A percentile compares a stretch with the other conserved stretches of the same genome.
Evolutionary conservation across 495 filamentous ascomycete species (phyloP).

Genomic region (Aspergillus indologenus): DNA sequence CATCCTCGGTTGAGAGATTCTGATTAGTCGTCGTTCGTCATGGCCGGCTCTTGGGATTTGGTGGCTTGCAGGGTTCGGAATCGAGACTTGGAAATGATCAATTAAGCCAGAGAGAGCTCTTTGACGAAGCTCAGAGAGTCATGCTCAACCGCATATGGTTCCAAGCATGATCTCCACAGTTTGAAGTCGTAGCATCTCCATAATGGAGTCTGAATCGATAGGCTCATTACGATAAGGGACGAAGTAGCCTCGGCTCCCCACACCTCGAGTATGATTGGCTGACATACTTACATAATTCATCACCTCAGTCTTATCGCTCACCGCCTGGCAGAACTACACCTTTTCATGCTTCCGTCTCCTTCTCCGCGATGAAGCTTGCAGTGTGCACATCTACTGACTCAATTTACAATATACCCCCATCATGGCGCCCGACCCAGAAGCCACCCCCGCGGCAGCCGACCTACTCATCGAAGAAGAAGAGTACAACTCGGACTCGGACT

Average conservation of each 20-base stretch:
- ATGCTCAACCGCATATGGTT: too few relatives aligned
- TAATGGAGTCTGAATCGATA: too few relatives aligned
- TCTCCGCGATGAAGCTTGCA: neutral
- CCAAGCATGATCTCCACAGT: too few relatives aligned
- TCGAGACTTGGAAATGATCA: too few relatives aligned
- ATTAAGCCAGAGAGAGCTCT: too few relatives aligned
- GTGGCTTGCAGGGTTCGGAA: neutral
- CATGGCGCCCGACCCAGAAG: constrained; percentile 30
- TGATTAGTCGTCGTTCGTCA: neutral
- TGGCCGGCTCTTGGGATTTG: neutral
- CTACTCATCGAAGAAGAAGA: constrained; percentile 48
- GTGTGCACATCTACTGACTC: neutral
- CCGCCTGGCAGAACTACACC: constrained; percentile 16
- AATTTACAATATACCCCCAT: neutral
- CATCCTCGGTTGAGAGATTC: neutral
- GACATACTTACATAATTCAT: too few relatives aligned
- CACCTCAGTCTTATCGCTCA: neutral
- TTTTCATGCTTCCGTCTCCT: neutral
- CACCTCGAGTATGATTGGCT: too few relatives aligned
- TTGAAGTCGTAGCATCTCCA: too few relatives aligned
- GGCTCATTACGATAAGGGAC: too few relatives aligned
- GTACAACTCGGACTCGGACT: constrained; percentile 71
- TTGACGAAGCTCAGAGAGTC: too few relatives aligned
- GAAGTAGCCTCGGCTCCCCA: too few relatives aligned
- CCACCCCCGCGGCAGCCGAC: constrained; percentile 17